A percentile compares a stretch with the other conserved stretches of the same genome.
phyloP scores from a whole-genome alignment of 495 filamentous ascomycete species.

The Xylaria longipes region DNA sequence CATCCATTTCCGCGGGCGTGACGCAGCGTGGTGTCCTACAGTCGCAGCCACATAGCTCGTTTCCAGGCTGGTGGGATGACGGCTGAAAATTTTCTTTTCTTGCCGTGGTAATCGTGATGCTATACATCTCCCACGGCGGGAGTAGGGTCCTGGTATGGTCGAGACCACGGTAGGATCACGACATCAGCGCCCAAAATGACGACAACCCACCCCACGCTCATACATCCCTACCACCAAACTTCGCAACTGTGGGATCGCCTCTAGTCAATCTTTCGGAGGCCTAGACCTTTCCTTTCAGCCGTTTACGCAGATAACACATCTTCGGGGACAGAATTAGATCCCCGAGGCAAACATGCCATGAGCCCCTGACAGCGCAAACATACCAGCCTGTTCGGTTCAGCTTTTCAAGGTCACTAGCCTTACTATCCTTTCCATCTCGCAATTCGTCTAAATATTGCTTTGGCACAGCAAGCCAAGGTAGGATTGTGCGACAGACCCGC shows the following conservation, averaged over 20 bases:
- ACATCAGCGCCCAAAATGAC: slow-evolving; percentile 22
- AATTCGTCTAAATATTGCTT: background rate
- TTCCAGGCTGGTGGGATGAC: slow-evolving; percentile 8
- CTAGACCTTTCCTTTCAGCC: slow-evolving; percentile 2
- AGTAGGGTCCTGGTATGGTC: background rate
- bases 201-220: slow-evolving; percentile 1
- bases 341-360: background rate
- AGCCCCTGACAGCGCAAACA: background rate
- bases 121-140: background rate
- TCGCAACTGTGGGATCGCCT: background rate
- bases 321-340: background rate
- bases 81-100: slow-evolving; percentile 1
- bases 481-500: background rate
- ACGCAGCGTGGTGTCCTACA: background rate
- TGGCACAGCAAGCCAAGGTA: background rate
- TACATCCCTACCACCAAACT: background rate
- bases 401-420: background rate
- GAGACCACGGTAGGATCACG: slow-evolving; percentile 19
- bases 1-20: slow-evolving; percentile 13
- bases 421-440: background rate
- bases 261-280: background rate
- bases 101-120: background rate
- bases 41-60: slow-evolving; percentile 1
- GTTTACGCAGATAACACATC: background rate
- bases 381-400: background rate